Evolutionary conservation across 2,329 filamentous ascomycete genomes (phyloP), one percentile per base, ranked within the genome.

Genomic region (Rachicladosporium sp.): DNA sequence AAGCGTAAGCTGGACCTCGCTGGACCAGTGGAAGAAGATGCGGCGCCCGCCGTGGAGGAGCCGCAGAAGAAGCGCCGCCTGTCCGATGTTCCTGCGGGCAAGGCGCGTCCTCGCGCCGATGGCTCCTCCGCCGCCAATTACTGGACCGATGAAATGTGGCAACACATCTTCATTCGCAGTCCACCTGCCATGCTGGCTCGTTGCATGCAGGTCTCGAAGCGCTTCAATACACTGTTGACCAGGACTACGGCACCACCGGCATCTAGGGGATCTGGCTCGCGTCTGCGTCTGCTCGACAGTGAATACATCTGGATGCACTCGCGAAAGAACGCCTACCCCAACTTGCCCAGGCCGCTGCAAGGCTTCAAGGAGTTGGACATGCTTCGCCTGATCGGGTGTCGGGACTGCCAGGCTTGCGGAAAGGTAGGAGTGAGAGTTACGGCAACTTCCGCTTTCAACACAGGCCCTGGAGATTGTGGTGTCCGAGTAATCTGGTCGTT

Each of bases 401-500:
- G 55, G 23, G 61, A 55, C 40, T 93, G 85, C 58, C 78, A 88
- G 53, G 75, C 78, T 48, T 91, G 85, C 60, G 64, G 62, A 39
- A 73, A 66, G 45, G 50, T 47, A 36, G 57, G 55, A 38, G 48
- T 46, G 10, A 44, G 39, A 34, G 32, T 46, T 39, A 44, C 53
- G 42, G 44, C 54, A 43, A 49, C 58, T 44, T 54, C 64, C 62
- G 53, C 63, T 27, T 78, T 70, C 67, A 72, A 71, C 52, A 64
- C 68, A 43, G 80, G 81, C 10, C 79, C 80, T 32, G 80, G 78
- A 35, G 50, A 63, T 38, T 65, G 71, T 47, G 74, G 73, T 23
- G 70, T 83, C 43, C 68, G 73, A 31, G 66, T 75, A 32, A 66
- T 88, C 31, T 93, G 84, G 77, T 69, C 79, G 4, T 88, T 89